phyloP scores from a whole-genome alignment of 768 basidiomycete genomes.

The Leucocoprinus birnbaumii region DNA sequence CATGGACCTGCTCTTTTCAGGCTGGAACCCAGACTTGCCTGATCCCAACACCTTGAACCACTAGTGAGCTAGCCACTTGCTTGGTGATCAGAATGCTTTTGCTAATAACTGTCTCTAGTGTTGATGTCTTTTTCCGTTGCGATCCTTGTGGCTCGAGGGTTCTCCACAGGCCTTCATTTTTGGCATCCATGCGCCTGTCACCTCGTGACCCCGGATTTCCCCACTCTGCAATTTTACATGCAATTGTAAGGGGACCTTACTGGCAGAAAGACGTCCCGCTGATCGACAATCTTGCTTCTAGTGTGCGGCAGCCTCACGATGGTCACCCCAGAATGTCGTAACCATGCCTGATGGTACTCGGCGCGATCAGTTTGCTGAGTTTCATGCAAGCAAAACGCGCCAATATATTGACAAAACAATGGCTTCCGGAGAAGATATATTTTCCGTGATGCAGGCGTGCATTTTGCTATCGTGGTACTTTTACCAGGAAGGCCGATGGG shows the following conservation, averaged over 20 bases:
- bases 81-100: conserved; percentile 3
- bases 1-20: conserved; percentile 67
- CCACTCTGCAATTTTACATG: conserved; percentile 86
- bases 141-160: conserved; percentile 87
- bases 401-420: conserved; percentile 87
- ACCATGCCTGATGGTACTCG: conserved; percentile 71
- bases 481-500: conserved; percentile 87
- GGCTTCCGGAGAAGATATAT: conserved; percentile 86
- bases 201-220: conserved; percentile 84
- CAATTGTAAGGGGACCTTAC: conserved; percentile 57
- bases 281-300: conserved; percentile 26
- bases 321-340: conserved; percentile 69
- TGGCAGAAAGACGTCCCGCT: conserved; percentile 6
- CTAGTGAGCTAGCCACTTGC: conserved; percentile 50
- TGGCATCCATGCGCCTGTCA: conserved; percentile 75
- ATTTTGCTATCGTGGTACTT: conserved; percentile 88
- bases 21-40: conserved; percentile 86
- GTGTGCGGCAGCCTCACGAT: conserved; percentile 84
- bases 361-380: conserved; percentile 85
- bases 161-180: conserved; percentile 76
- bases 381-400: conserved; percentile 83
- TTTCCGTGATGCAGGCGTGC: conserved; percentile 84
- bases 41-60: conserved; percentile 71
- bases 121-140: conserved; percentile 85
- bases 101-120: conserved; percentile 37